Conservation (phyloP, 2,329 filamentous ascomycete genomes). For the Curvularia spicifera region DNA sequence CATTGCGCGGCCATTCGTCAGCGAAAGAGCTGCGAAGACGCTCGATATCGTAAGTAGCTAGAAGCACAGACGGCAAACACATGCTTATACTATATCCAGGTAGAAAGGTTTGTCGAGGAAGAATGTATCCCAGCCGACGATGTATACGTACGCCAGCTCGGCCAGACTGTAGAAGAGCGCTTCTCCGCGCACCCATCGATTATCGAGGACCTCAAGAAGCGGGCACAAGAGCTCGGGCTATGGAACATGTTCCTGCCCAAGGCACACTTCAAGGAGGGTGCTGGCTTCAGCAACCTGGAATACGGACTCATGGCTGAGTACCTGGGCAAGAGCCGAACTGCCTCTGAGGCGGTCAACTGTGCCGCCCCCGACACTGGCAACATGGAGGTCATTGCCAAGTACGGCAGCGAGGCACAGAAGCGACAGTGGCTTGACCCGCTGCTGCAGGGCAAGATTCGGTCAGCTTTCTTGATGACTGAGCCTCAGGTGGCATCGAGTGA, state of each 20-base stretch:
- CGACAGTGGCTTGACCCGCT: slow-evolving; percentile 80
- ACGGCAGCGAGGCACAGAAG: slow-evolving; percentile 86
- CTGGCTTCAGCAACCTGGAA: slow-evolving; percentile 93
- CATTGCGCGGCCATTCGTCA: slow-evolving; percentile 70
- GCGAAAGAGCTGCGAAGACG: slow-evolving; percentile 81
- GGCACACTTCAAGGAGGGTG: slow-evolving; percentile 93
- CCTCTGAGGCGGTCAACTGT: slow-evolving; percentile 79
- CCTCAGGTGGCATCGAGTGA: slow-evolving; percentile 87
- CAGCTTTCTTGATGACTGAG: slow-evolving; percentile 94
- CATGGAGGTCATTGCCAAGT: slow-evolving; percentile 94
- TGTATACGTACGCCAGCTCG: slow-evolving; percentile 80
- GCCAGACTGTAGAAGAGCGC: slow-evolving; percentile 70
- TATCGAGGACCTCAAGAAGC: slow-evolving; percentile 86
- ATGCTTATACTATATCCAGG: slow-evolving; percentile 52
- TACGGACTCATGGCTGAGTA: slow-evolving; percentile 98
- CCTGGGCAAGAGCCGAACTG: slow-evolving; percentile 82
- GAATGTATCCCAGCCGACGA: slow-evolving; percentile 80
- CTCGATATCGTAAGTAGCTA: slow-evolving; percentile 68
- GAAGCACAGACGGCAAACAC: rapidly evolving
- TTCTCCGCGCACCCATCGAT: slow-evolving; percentile 80
- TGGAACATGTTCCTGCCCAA: slow-evolving; percentile 99
- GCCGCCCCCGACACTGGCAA: slow-evolving; percentile 91
- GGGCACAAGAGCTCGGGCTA: slow-evolving; percentile 80
- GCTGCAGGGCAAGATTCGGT: slow-evolving; percentile 83
- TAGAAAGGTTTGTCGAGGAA: slow-evolving; percentile 96